Base-by-base conservation (phyloP, 2,329 filamentous ascomycete genomes). In the Aspergillus caelatus region DNA sequence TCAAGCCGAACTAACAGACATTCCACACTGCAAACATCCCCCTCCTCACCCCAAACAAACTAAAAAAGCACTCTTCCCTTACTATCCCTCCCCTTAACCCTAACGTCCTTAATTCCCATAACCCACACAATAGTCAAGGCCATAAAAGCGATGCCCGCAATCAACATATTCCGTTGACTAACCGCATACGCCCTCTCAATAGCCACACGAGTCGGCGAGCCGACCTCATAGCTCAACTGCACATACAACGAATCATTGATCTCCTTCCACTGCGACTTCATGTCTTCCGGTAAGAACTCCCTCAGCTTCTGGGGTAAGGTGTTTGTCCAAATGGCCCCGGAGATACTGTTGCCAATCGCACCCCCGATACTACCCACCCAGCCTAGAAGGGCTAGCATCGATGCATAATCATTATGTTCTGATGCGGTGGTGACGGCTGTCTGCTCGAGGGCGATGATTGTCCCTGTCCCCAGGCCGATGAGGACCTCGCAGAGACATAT, bases 401-500 rank as follows among this genome's bases (percentile, higher is more conserved):
- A 79, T n/a, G 85, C 82, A 8, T 87, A 76, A 64, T 85, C 79
- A 55, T 85, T 77, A 63, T 87, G 85, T 50, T 79, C 79, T 0
- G 79, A 78, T 4, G 80, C 82, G 0, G 83, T 80, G 79, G 86
- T 83, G 56, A 80, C 79, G 4, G 83, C 84, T 72, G 87, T 81
- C 70, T 88, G 81, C 57, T 83, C 78, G 60, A 79, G 79, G 59
- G 86, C 82, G 55, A 83, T 79, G 2, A 86, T 74, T 4, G 79
- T 80, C n/a, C 83, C 84, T 5, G 83, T 83, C 1, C 79, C 79
- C 46, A 85, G 79, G 1, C 84, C 81, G 61, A 86, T 82, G 70
- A 86, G 81, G 58, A 86, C 79, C 67, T 87, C 83, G 62, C 80
- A 83, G 79, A 85, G 81, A 73, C 85, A 70, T 14, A 86, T 74